Percentiles rank a stretch among this genome's conserved stretches.
Evolutionary conservation across 495 filamentous ascomycete species (phyloP).

Genomic region (Parmelia sp.): DNA sequence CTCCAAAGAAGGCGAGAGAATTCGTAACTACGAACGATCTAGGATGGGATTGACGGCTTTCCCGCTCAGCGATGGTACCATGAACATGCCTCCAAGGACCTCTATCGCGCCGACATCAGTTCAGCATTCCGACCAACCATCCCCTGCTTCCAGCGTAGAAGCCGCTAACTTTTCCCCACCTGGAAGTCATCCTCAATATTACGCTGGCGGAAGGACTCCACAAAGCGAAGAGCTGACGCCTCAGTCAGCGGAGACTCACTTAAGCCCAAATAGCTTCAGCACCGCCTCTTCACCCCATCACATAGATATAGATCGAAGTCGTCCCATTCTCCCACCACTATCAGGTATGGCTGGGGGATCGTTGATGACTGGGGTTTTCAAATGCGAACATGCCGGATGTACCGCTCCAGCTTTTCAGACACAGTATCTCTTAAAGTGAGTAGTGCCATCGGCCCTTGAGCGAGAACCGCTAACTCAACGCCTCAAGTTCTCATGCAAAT

Average conservation of each 20-base stretch:
- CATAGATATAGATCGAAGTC: constrained; percentile 45
- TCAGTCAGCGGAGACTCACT: constrained; percentile 25
- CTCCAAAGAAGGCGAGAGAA: neutral
- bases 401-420: constrained; percentile 86
- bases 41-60: constrained; percentile 27
- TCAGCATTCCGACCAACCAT: constrained; percentile 25
- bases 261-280: constrained; percentile 28
- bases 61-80: constrained; percentile 25
- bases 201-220: constrained; percentile 14
- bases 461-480: constrained; percentile 9
- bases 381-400: constrained; percentile 68
- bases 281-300: constrained; percentile 35
- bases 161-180: constrained; percentile 25
- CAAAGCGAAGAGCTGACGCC: constrained; percentile 28
- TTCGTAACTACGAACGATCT: neutral
- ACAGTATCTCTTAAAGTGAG: constrained; percentile 74
- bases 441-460: constrained; percentile 13
- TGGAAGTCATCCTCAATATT: constrained; percentile 15
- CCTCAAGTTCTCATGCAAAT: constrained; percentile 77
- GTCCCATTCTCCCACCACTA: constrained; percentile 25
- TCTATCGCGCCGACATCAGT: constrained; percentile 26
- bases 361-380: constrained; percentile 34
- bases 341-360: constrained; percentile 10
- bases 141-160: constrained; percentile 27
- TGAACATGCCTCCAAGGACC: constrained; percentile 34